Conservation (phyloP, 768 basidiomycete species). For the Leccinum aurantiacum region DNA sequence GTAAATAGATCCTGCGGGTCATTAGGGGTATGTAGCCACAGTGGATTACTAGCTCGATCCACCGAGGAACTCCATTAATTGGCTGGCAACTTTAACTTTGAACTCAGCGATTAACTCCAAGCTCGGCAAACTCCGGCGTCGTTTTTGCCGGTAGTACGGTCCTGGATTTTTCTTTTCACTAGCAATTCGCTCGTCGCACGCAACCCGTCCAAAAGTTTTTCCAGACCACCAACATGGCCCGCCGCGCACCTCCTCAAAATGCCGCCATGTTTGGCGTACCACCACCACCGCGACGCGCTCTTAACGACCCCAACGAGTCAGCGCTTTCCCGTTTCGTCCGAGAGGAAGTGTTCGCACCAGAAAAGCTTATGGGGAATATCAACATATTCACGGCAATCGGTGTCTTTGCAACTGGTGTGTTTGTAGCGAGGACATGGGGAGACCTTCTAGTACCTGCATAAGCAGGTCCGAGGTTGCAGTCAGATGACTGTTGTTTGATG, state of each 20-base stretch:
- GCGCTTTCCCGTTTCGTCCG: constrained; percentile 54
- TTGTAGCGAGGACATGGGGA: constrained; percentile 74
- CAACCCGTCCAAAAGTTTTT: background rate
- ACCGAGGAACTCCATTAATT: background rate
- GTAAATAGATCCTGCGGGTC: background rate
- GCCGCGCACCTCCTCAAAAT: constrained; percentile 59
- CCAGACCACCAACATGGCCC: constrained; percentile 50
- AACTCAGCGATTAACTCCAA: constrained; percentile 2
- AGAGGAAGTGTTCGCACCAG: constrained; percentile 68
- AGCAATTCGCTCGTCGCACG: background rate
- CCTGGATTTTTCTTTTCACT: background rate
- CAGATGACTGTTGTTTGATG: background rate
- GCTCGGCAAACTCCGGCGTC: constrained; percentile 19
- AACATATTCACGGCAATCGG: constrained; percentile 63
- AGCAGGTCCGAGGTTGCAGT: background rate
- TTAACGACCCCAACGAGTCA: constrained; percentile 62
- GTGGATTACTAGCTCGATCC: background rate
- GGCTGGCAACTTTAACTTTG: background rate
- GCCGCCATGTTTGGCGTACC: constrained; percentile 49
- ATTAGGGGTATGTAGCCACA: background rate
- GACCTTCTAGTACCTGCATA: constrained; percentile 71
- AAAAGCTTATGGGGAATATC: constrained; percentile 74
- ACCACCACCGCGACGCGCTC: constrained; percentile 44
- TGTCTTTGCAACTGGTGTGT: constrained; percentile 70
- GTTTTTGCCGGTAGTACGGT: background rate